Evolutionary conservation across 352 stramenopile species (phyloP).

Genomic region (Phytophthora parvispora): DNA sequence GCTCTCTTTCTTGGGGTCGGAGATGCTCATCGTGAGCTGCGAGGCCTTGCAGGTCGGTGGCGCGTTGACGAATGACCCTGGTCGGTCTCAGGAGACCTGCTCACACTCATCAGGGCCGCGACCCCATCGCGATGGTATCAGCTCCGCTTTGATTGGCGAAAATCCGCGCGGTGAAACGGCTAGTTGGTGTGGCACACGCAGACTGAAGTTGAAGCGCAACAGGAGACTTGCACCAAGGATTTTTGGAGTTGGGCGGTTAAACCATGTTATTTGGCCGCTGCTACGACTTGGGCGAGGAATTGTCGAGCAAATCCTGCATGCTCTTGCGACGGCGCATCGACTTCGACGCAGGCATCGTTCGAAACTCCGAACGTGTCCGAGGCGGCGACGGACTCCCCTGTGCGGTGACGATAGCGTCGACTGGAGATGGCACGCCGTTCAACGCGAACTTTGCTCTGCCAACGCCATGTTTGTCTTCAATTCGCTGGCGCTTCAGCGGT

Average conservation of each 20-base stretch:
- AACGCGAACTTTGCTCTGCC: slow-evolving; percentile 22
- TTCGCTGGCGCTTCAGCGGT: slow-evolving; percentile 8
- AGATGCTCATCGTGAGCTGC: slow-evolving; percentile 6
- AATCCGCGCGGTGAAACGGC: not conserved
- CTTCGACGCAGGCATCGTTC: slow-evolving; percentile 7
- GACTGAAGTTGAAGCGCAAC: slow-evolving; percentile 9
- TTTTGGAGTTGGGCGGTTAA: not conserved
- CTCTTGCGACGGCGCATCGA: slow-evolving; percentile 74
- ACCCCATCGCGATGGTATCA: not conserved
- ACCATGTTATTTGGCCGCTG: too few relatives aligned
- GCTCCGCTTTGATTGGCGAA: not conserved
- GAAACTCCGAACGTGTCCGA: slow-evolving; percentile 3
- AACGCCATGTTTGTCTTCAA: not conserved
- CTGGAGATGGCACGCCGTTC: slow-evolving; percentile 10
- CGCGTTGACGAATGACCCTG: slow-evolving; percentile 2
- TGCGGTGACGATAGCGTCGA: not conserved
- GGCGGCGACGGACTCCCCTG: slow-evolving; percentile 12
- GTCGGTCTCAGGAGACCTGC: not conserved
- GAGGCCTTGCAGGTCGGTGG: not conserved
- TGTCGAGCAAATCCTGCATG: slow-evolving; percentile 45
- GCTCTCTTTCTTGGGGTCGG: slow-evolving; percentile 1
- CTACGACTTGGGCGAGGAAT: slow-evolving; percentile 2
- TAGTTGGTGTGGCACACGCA: not conserved
- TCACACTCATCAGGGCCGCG: not conserved
- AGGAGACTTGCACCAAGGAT: too few relatives aligned